phyloP scores from a whole-genome alignment of 768 basidiomycete genomes.

The Pilatotrama ljubarskyi region DNA sequence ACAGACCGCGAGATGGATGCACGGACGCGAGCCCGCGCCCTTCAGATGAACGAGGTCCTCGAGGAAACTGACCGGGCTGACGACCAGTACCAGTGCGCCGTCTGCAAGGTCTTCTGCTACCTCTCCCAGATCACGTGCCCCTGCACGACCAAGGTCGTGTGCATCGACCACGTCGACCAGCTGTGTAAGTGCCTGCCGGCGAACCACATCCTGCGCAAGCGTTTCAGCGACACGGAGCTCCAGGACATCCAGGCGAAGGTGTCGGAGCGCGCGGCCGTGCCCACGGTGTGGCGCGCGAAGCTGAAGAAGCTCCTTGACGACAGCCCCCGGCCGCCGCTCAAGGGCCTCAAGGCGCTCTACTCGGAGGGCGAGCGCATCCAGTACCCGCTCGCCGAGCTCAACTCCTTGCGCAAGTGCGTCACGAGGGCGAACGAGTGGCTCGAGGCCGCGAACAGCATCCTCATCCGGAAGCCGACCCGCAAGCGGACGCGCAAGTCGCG shows the following conservation, averaged over 20 bases:
- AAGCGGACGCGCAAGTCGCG: conserved; percentile 71
- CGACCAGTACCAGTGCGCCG: conserved; percentile 92
- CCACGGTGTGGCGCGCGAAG: conserved; percentile 73
- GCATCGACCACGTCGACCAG: conserved; percentile 79
- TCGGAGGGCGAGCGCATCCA: conserved; percentile 89
- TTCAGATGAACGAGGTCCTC: conserved; percentile 65
- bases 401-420: conserved; percentile 75
- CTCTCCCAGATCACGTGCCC: conserved; percentile 87
- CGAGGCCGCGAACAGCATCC: conserved; percentile 77
- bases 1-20: conserved; percentile 74
- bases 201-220: conserved; percentile 68
- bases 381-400: conserved; percentile 69
- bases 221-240: conserved; percentile 80
- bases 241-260: conserved; percentile 65
- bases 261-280: conserved; percentile 69
- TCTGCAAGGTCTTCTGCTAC: conserved; percentile 95
- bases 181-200: conserved; percentile 67
- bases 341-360: conserved; percentile 76
- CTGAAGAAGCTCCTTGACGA: conserved; percentile 66
- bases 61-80: conserved; percentile 83
- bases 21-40: conserved; percentile 60
- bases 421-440: conserved; percentile 83
- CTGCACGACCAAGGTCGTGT: conserved; percentile 78
- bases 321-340: conserved; percentile 69
- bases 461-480: conserved; percentile 76